Base-by-base conservation (phyloP, 768 basidiomycete species). In the Myochromella boudieri region DNA sequence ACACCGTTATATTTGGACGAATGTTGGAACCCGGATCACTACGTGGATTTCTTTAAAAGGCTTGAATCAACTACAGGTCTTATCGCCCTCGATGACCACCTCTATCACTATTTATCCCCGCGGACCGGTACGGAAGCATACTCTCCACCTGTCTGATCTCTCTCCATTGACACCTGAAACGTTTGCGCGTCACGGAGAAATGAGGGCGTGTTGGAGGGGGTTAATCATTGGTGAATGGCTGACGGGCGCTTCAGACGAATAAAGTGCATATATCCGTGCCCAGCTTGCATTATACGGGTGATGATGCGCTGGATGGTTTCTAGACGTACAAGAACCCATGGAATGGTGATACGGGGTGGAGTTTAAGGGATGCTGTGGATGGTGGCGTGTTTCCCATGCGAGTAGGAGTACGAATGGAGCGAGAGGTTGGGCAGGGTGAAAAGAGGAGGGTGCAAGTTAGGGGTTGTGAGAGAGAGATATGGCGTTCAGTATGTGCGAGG, bases 261-360 rank as follows among this genome's bases (percentile, higher is more conserved):
- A 68, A 11, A 59, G 66, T 25, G 57, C 59, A 14, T 92, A 80
- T 48, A 70, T 85, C 3, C 60, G 70, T 14, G 84, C 88, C 3
- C 81, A 93, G 61, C 64, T 91, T 38, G 75, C 71, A 15, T 55
- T 87, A 29, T 91, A 78, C 49, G 87, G 90, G 46, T 60, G 65
- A 37, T 54, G 66, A 26, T 85, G 87, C 48, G 80, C 77, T 0
- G 91, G 91, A 4, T 87, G 79, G 77, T 92, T 84, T 87, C 60
- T 91, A 90, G 91, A 90, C 87, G 28, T 85, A 81, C 59, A 90
- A 83, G 70, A 89, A 91, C 62, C 75, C 81, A 40, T 60, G 67
- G 4, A 62, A 60, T 3, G 81, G 82, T 44, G 90, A 92, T 66
- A 74, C 68, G 4, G 89, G 89, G 1, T 91, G 90, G 91, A 80